A percentile compares a stretch with the other conserved stretches of the same genome.
Evolutionary conservation across 2,329 filamentous ascomycete genomes (phyloP).

Genomic region (Paecilomyces sp.): DNA sequence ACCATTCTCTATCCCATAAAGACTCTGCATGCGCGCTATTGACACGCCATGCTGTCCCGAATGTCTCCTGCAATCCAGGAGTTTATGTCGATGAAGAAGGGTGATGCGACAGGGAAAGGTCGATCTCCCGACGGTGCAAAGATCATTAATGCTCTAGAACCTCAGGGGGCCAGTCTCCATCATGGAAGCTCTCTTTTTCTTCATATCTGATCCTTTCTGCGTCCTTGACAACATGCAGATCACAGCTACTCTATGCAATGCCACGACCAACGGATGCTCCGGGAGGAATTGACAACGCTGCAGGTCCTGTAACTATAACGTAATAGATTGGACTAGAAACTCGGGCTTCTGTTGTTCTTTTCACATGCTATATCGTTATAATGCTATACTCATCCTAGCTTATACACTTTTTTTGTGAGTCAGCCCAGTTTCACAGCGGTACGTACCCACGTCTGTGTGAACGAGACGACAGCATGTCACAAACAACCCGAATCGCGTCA

Average conservation of each 20-base stretch:
- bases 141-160: neutral
- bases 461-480: neutral
- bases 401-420: neutral
- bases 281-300: neutral
- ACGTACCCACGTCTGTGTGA: neutral
- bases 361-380: neutral
- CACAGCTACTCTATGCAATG: neutral
- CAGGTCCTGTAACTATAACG: neutral
- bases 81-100: neutral
- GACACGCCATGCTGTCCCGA: neutral
- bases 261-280: neutral
- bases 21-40: neutral
- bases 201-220: neutral
- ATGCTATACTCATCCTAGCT: neutral
- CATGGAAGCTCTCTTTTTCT: neutral
- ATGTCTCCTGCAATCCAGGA: neutral
- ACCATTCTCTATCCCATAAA: neutral
- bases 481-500: neutral
- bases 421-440: neutral
- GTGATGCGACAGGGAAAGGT: neutral
- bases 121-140: neutral
- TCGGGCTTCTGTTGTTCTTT: neutral
- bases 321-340: neutral
- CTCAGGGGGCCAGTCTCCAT: neutral
- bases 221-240: neutral